Evolutionary conservation across 257 asterid species (phyloP).

Genomic region (Anisodus tanguticus): DNA sequence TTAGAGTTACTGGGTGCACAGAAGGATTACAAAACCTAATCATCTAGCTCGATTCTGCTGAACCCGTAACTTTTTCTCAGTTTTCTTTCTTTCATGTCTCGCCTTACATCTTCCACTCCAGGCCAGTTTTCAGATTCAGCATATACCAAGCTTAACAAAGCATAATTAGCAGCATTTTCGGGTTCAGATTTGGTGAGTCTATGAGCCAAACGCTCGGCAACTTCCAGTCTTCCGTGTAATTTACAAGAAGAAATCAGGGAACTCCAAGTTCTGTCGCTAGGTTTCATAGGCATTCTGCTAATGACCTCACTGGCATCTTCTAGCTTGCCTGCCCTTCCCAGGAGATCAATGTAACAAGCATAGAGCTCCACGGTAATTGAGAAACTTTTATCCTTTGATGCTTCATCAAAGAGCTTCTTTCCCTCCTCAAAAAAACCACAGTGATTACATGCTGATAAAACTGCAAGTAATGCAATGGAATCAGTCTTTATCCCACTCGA

Average conservation of each 20-base stretch:
- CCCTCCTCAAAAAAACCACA: conserved; percentile 68
- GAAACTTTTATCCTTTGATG: conserved; percentile 38
- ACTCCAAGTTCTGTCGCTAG: conserved; percentile 52
- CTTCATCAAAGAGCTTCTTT: conserved; percentile 47
- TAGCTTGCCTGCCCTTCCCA: conserved; percentile 72
- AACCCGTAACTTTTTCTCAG: conserved; percentile 51
- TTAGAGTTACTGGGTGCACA: background rate
- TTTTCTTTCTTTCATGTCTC: conserved; percentile 46
- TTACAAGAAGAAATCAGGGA: conserved; percentile 65
- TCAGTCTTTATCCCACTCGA: conserved; percentile 53
- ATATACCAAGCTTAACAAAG: conserved; percentile 57
- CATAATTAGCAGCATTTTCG: conserved; percentile 65
- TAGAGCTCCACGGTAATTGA: conserved; percentile 56
- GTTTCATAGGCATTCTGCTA: conserved; percentile 48
- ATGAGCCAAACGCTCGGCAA: conserved; percentile 56
- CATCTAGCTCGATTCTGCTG: conserved; percentile 53
- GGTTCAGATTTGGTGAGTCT: conserved; percentile 62
- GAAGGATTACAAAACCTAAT: background rate
- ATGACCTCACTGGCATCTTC: conserved; percentile 58
- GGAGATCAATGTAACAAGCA: conserved; percentile 70
- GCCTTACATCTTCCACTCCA: conserved; percentile 62
- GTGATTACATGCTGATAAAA: conserved; percentile 62
- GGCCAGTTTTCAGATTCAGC: conserved; percentile 74
- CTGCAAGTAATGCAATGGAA: conserved; percentile 57
- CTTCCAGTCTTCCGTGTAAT: conserved; percentile 60